phyloP scores from a whole-genome alignment of 768 basidiomycete species.

The Rhizopogon vesiculosus region DNA sequence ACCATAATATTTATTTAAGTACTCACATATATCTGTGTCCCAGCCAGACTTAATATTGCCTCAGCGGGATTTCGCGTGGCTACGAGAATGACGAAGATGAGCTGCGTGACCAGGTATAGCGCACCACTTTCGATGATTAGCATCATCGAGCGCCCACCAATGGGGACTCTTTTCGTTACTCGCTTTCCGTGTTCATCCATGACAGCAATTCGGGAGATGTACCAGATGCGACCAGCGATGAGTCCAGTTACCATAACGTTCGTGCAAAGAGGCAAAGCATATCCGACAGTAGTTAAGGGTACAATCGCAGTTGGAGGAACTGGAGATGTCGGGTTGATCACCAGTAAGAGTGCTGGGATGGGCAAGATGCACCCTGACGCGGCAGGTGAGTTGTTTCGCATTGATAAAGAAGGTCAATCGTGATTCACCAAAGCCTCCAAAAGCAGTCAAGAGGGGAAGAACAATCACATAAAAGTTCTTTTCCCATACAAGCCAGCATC shows the following conservation, averaged over 20 bases:
- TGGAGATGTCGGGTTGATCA: background rate
- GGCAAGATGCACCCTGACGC: background rate
- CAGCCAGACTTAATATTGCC: conserved; percentile 17
- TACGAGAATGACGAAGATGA: conserved; percentile 26
- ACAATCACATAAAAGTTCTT: conserved; percentile 21
- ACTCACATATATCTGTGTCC: conserved; percentile 28
- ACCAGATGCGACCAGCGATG: conserved; percentile 29
- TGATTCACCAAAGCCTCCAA: conserved; percentile 22
- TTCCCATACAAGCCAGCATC: conserved; percentile 29
- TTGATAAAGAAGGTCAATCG: background rate
- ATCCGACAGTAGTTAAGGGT: conserved; percentile 24
- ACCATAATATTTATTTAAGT: background rate
- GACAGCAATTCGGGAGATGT: conserved; percentile 6
- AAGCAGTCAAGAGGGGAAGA: conserved; percentile 22
- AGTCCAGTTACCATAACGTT: conserved; percentile 30
- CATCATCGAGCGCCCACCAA: conserved; percentile 12
- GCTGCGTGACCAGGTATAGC: conserved; percentile 25
- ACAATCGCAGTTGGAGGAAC: conserved; percentile 19
- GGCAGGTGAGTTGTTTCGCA: background rate
- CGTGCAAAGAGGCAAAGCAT: conserved; percentile 27
- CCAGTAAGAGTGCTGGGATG: background rate
- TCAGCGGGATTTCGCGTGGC: conserved; percentile 25
- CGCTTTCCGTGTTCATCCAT: background rate
- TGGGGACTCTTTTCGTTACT: background rate
- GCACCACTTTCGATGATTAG: conserved; percentile 27